Evolutionary conservation across 371 early-diverging fungal genomes (phyloP), one percentile per base, ranked within the genome.

Genomic region (Dichotomocladium elegans): DNA sequence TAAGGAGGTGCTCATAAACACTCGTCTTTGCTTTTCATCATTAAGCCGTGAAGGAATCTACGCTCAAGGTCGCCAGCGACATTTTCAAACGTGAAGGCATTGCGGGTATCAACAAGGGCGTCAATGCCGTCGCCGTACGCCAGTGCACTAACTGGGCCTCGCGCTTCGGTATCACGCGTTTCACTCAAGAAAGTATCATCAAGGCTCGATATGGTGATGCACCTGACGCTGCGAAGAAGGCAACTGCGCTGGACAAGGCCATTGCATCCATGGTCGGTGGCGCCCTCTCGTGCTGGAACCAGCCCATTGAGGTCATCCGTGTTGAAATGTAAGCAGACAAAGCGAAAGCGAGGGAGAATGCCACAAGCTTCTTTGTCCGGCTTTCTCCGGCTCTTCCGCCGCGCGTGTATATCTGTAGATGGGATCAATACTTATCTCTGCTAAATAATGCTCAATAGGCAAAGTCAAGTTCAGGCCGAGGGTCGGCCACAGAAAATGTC

Each of bases 91-190:
- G 76, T 21, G 98, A 98, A 77, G 98, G 98, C 53, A 90, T 96
- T 64, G 79, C 82, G 14, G 98, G 98, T 29, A 89, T 98, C 64
- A 98, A 98, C 80, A 95, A 95, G 72, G 94, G 93, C 27, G 94
- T 93, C 12, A 88, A 85, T 42, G 93, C 94, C 6, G 94, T 93
- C 17, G 96, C 96, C 0, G 54, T 96, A 44, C 81, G 96, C 47
- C 96, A 97, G 68, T 88, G 88, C 69, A 95, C 98, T 57, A 98
- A 96, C 81, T 98, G 98, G 98, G 98, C 94, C 17, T 91, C 92
- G 27, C 85, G 98, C 29, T 90, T 97, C 52, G 98, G 97, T 62
- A 82, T 95, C 47, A 78, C 93, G 3, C 88, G 95, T 33, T 82
- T 89, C 42, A 88, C 90, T 33, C 94, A 95, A 74, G 85, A 85